phyloP scores from a whole-genome alignment of 2,329 filamentous ascomycete species.

The Aspergillus texensis region DNA sequence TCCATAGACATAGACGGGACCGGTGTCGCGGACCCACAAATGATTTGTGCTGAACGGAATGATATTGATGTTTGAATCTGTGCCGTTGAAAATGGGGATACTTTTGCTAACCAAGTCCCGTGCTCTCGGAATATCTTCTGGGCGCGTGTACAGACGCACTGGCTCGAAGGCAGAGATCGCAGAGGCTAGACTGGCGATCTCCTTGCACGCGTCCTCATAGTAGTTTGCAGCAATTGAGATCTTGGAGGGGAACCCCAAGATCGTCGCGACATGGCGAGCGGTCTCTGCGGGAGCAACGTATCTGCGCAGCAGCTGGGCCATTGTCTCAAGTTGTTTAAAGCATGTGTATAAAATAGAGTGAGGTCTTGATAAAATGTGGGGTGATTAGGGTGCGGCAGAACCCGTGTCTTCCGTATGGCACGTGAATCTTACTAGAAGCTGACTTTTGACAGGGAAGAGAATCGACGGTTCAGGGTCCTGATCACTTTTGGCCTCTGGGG shows the following conservation, averaged over 20 bases:
- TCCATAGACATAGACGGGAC: slow-evolving; percentile 21
- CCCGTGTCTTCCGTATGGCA: neutral
- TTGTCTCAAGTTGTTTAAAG: neutral
- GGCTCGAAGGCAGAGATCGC: slow-evolving; percentile 36
- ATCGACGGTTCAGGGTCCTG: neutral
- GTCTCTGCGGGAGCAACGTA: slow-evolving; percentile 28
- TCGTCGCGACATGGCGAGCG: slow-evolving; percentile 27
- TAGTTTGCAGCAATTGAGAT: slow-evolving; percentile 25
- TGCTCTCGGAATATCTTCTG: slow-evolving; percentile 26
- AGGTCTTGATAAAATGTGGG: neutral
- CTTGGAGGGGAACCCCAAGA: slow-evolving; percentile 31
- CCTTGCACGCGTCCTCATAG: slow-evolving; percentile 23
- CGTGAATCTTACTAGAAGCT: neutral
- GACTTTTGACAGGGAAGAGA: neutral
- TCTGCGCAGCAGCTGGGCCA: neutral
- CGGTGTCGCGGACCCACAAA: slow-evolving; percentile 24
- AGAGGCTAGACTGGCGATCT: slow-evolving; percentile 30
- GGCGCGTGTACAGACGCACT: slow-evolving; percentile 31
- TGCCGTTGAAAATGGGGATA: slow-evolving; percentile 7
- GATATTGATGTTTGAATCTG: slow-evolving; percentile 15
- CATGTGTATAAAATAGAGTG: neutral
- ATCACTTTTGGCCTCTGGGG: neutral
- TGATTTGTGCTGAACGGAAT: slow-evolving; percentile 24
- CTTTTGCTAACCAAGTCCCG: slow-evolving; percentile 12
- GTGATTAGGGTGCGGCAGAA: neutral